These are phyloP conservation scores for Podaxis rugospora DNA, from an alignment of 768 basidiomycete species.

Conservation along the genomic window DNA sequence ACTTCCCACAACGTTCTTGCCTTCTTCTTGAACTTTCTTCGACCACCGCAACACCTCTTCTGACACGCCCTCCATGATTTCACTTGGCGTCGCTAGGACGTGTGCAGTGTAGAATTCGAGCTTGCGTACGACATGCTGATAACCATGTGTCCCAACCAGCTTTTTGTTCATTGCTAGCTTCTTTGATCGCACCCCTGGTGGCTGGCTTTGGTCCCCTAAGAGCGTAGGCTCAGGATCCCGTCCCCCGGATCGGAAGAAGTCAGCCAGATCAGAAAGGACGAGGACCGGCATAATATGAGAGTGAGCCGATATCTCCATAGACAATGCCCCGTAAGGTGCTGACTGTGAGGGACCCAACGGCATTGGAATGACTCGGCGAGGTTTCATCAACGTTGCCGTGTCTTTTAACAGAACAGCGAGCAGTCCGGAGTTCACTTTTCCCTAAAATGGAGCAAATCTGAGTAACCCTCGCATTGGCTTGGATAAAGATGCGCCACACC, in stretches of 20 bases:
- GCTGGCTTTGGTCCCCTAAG: background rate
- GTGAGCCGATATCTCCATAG: constrained; percentile 26
- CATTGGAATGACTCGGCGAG: constrained; percentile 30
- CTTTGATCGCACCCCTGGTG: constrained; percentile 7
- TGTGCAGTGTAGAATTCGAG: constrained; percentile 68
- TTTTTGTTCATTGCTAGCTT: background rate
- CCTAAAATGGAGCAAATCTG: constrained; percentile 20
- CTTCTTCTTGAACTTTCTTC: constrained; percentile 19
- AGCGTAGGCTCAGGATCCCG: background rate
- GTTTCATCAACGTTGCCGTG: constrained; percentile 45
- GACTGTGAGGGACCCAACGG: constrained; percentile 11
- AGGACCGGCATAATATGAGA: constrained; percentile 38
- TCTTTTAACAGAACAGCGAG: constrained; percentile 57
- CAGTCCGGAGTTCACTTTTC: constrained; percentile 31
- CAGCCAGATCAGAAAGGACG: constrained; percentile 51
- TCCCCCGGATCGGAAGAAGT: constrained; percentile 28
- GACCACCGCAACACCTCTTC: constrained; percentile 32
- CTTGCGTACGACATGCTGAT: constrained; percentile 51
- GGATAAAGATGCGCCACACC: constrained; percentile 30
- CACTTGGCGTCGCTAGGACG: constrained; percentile 42
- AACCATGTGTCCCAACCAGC: background rate
- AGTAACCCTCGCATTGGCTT: background rate
- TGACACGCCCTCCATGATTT: constrained; percentile 34
- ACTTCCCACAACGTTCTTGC: background rate
- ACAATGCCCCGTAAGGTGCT: background rate